Base-by-base conservation (phyloP, 2,329 filamentous ascomycete genomes). In the Hypomyces perniciosus region DNA sequence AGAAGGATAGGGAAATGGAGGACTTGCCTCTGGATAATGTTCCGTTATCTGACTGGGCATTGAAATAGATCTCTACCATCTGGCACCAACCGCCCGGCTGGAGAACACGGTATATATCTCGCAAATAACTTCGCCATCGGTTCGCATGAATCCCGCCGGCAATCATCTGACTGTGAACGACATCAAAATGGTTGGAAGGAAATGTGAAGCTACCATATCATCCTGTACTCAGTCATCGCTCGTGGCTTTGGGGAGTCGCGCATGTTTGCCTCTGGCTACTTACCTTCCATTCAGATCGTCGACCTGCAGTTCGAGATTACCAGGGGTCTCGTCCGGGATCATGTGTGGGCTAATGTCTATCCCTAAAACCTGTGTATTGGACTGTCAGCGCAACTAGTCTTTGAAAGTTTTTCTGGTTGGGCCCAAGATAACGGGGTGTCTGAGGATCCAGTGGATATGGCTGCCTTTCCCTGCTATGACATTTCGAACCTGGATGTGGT, bases 1-100 rank as follows among this genome's bases (percentile, higher is more conserved):
- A 38, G 4, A 8, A 29, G 26, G 12, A 28, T 9, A 30, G 13
- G 7, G 13, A 8, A 40, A 4, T 28, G 4, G 8, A 5, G 34
- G 20, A 44, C 75, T 66, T 62, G 77, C 81, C 75, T 46, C 84
- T 77, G 8, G 81, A 84, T 59, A 93, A 71, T n/a, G 81, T 83
- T 5, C 90, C 90, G 60, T 88, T 95, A 59, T 92, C 83, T 1
- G 89, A 95, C 65, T 95, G 91, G 28, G 88, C 83, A 57, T 90
- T 89, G 66, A 85, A 85, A 62, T 95, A 90, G 60, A 91, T 80
- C 63, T 96, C 91, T n/a, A 88, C 80, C 78, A 95, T 84, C 63
- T 96, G 90, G 53, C 87, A 79, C 89, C 90, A 96, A 1, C 91
- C 90, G 2, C 84, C 86, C 5, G 83, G 85, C 46, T 81, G 85